phyloP scores from a whole-genome alignment of 75 land plant genomes.

The Isoetes taiwanensis region DNA sequence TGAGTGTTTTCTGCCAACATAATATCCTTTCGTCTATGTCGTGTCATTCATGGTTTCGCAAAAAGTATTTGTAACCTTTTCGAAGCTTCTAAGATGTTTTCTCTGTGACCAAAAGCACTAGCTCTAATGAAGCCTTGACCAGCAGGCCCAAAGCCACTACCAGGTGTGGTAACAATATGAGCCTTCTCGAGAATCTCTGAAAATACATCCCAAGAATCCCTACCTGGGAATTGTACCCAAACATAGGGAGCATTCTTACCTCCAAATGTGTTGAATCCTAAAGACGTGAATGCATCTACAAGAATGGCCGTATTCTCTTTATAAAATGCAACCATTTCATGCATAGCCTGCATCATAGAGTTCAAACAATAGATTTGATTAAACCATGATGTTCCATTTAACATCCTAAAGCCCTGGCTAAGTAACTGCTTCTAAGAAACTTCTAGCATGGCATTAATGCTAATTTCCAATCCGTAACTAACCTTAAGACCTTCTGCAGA shows the following conservation, averaged over 20 bases:
- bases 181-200: constrained; percentile 64
- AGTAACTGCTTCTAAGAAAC: too few relatives aligned
- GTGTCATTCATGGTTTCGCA: too few relatives aligned
- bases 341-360: constrained; percentile 29
- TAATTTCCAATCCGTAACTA: background rate
- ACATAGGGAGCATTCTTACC: constrained; percentile 84
- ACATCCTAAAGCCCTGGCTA: too few relatives aligned
- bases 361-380: background rate
- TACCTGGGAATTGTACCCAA: constrained; percentile 82
- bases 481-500: constrained; percentile 84
- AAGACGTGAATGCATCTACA: constrained; percentile 50
- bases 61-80: constrained; percentile 30
- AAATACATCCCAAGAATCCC: constrained; percentile 85
- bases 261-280: constrained; percentile 70
- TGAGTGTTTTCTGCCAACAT: too few relatives aligned
- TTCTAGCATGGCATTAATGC: too few relatives aligned
- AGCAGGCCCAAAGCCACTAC: constrained; percentile 73
- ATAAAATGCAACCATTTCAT: constrained; percentile 46
- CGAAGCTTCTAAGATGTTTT: constrained; percentile 52
- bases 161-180: constrained; percentile 60
- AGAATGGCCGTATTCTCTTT: constrained; percentile 62
- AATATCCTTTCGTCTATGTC: too few relatives aligned
- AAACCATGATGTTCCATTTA: too few relatives aligned
- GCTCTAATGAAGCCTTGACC: constrained; percentile 69
- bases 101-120: constrained; percentile 53